These are phyloP conservation scores for Wickerhamiella cacticola DNA, from an alignment of 805 yeast species.

Conservation along the genomic window DNA sequence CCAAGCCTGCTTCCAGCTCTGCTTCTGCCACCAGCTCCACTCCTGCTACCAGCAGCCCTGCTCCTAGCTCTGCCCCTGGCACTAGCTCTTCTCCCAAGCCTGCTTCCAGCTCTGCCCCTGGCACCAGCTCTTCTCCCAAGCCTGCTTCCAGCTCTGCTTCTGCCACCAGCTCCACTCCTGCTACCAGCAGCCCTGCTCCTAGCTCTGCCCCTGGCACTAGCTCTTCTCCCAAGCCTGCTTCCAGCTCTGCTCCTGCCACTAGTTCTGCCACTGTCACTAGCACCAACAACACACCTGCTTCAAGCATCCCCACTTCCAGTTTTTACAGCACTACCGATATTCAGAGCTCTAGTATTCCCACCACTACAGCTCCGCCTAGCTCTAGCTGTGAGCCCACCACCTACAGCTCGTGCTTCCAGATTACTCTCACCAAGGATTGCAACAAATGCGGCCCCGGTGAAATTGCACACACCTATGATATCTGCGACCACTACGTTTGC, in stretches of 20 bases:
- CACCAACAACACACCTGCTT: neutral
- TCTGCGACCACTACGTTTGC: constrained; percentile 8
- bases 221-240: neutral
- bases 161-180: neutral
- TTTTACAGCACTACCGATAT: neutral
- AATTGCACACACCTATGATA: neutral
- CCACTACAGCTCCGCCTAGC: neutral
- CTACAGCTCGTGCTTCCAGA: constrained; percentile 1
- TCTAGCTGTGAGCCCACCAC: constrained; percentile 1
- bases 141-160: neutral
- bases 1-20: constrained; percentile 6
- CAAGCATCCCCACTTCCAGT: neutral
- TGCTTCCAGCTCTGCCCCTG: too few species aligned
- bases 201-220: neutral
- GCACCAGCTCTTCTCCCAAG: neutral
- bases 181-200: constrained; percentile 1
- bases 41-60: neutral
- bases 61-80: neutral
- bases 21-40: constrained; percentile 4
- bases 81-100: neutral
- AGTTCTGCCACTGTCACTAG: neutral
- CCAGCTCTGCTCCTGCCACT: neutral
- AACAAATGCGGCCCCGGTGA: neutral
- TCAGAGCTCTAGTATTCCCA: neutral
- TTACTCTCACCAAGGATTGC: neutral